Conservation (phyloP, 768 basidiomycete genomes). For the Scleroderma citrinum region DNA sequence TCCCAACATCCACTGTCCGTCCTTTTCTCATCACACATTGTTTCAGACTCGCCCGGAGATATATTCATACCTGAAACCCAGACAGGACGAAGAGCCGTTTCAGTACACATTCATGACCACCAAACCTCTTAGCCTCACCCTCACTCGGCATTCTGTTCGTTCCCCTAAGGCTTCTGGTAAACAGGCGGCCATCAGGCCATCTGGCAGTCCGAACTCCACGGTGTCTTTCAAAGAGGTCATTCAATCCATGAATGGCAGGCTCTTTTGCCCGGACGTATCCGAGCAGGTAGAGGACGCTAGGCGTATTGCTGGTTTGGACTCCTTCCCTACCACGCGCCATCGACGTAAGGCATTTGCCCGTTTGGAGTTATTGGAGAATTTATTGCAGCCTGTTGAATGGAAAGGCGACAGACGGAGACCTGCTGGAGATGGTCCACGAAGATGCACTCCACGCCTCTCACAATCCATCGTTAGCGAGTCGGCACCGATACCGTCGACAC, state of each 20-base stretch:
- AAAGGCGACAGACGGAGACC: constrained; percentile 35
- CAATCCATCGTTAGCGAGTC: no score
- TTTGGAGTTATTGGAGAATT: constrained; percentile 36
- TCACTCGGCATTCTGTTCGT: constrained; percentile 15
- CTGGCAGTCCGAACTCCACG: constrained; percentile 23
- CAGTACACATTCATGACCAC: constrained; percentile 30
- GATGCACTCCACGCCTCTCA: constrained; percentile 4
- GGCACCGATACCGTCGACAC: constrained; percentile 13
- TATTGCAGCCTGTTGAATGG: constrained; percentile 41
- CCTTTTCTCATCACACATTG: constrained; percentile 2
- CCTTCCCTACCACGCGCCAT: constrained; percentile 9
- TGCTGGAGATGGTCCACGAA: constrained; percentile 36
- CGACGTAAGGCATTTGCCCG: constrained; percentile 18
- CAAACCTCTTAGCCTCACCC: constrained; percentile 14
- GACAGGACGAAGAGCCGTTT: constrained; percentile 22
- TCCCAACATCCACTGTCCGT: neutral
- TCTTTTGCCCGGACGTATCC: constrained; percentile 42
- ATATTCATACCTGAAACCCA: neutral
- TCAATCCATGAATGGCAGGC: constrained; percentile 49
- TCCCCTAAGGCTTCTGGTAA: constrained; percentile 2
- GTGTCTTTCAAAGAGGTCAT: constrained; percentile 55
- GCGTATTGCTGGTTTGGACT: constrained; percentile 21
- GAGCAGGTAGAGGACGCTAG: constrained; percentile 29
- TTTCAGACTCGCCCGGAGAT: constrained; percentile 14
- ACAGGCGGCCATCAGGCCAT: constrained; percentile 2